Evolutionary conservation across 2,329 filamentous ascomycete species (phyloP).

Genomic region (Trichoderma hamatum): DNA sequence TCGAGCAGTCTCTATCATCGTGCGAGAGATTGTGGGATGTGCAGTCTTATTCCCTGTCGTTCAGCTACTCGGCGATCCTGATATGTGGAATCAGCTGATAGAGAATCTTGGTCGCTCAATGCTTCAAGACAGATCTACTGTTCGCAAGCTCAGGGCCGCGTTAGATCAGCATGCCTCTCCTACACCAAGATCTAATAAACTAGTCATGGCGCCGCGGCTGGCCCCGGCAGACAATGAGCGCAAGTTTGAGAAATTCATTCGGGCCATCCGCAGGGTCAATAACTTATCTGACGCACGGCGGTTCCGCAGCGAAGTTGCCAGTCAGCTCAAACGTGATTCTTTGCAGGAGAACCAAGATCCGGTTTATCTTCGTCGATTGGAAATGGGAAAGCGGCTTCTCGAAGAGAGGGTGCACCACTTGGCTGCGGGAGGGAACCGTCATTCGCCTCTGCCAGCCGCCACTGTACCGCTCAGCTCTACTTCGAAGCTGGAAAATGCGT

Average conservation of each 20-base stretch:
- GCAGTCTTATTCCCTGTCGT: conserved; percentile 85
- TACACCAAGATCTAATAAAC: conserved; percentile 65
- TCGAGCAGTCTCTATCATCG: conserved; percentile 75
- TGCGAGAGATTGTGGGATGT: conserved; percentile 90
- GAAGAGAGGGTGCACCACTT: conserved; percentile 88
- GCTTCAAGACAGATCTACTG: conserved; percentile 93
- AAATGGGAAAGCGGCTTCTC: conserved; percentile 86
- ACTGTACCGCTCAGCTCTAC: conserved; percentile 40
- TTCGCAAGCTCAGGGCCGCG: conserved; percentile 86
- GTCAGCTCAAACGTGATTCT: conserved; percentile 85
- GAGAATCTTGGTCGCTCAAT: conserved; percentile 85
- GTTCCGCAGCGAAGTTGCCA: conserved; percentile 89
- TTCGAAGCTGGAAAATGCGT: conserved; percentile 71
- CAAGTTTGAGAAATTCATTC: conserved; percentile 91
- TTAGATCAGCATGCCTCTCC: conserved; percentile 91
- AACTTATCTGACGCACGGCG: conserved; percentile 91
- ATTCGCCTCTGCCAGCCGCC: conserved; percentile 35
- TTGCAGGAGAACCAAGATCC: conserved; percentile 78
- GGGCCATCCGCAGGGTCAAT: conserved; percentile 83
- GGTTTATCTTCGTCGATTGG: conserved; percentile 83
- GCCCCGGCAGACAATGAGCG: conserved; percentile 81
- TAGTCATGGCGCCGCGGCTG: conserved; percentile 77
- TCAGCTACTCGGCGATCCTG: conserved; percentile 81
- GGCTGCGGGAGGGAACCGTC: conserved; percentile 65
- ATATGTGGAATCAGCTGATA: conserved; percentile 97